A percentile compares a stretch with the other conserved stretches of the same genome.
Conservation (phyloP, 768 basidiomycete species). For the Leccinellum luteum region DNA sequence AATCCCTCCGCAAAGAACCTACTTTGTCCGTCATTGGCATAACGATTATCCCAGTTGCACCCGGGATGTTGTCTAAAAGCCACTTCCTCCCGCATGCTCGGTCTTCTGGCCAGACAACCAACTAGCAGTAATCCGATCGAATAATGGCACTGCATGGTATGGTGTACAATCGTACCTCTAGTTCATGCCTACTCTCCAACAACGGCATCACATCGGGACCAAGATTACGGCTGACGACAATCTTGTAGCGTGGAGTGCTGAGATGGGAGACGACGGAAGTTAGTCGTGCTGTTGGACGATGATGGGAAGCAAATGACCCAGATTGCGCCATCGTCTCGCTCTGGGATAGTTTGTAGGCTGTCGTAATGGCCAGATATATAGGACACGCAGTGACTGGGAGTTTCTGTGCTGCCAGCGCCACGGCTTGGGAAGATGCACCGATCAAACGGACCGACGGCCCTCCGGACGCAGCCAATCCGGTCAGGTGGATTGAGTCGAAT, state of each 20-base stretch:
- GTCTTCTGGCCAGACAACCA: slow-evolving; percentile 55
- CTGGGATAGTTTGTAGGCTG: not conserved
- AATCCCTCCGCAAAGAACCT: not conserved
- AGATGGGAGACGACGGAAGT: slow-evolving; percentile 25
- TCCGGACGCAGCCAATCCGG: not conserved
- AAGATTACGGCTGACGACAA: slow-evolving; percentile 60
- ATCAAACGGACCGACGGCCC: slow-evolving; percentile 1
- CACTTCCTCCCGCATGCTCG: slow-evolving; percentile 57
- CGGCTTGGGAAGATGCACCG: not conserved
- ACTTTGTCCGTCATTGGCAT: slow-evolving; percentile 71
- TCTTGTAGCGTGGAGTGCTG: slow-evolving; percentile 31
- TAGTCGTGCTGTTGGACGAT: slow-evolving; percentile 18
- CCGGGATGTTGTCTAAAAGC: slow-evolving; percentile 71
- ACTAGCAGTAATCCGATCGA: slow-evolving; percentile 25
- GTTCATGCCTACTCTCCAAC: slow-evolving; percentile 44
- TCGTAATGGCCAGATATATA: not conserved
- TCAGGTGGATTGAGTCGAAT: not conserved
- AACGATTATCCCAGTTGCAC: slow-evolving; percentile 59
- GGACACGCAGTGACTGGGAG: not conserved
- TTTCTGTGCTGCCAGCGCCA: not conserved
- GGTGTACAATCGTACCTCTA: slow-evolving; percentile 44
- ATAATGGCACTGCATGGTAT: not conserved
- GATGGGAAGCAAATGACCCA: slow-evolving; percentile 23
- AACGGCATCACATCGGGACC: slow-evolving; percentile 64
- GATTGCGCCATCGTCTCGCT: slow-evolving; percentile 22